Evolutionary conservation across 139 green algal genomes (phyloP), one percentile per base, ranked within the genome.

Genomic region (Chlorella ohadii): DNA sequence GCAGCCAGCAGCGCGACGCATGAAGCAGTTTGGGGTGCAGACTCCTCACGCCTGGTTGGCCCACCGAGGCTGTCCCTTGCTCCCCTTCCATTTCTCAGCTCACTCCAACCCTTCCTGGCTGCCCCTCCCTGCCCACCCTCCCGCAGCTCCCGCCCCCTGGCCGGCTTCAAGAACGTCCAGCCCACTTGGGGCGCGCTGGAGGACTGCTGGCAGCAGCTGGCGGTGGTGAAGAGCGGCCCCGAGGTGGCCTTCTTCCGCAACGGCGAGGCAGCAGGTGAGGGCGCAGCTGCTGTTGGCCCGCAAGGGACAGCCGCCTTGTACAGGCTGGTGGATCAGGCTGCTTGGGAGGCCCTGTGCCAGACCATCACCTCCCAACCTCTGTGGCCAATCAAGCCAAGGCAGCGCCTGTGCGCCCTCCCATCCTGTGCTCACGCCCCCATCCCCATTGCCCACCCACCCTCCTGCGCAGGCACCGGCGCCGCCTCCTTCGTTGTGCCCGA

Each of bases 191-290:
- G 44, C 47, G 47, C n/a, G 0, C 38, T n/a, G 38, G 5, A 36
- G 17, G 73, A 79, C 47, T 79, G 73, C 73, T 79, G 73, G 73
- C 73, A 79, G 73, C 73, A 79, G 73, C 73, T 79, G 73, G 73
- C 73, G 20, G 73, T 79, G 73, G 73, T 79, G 19, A 79, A 79
- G 51, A 20, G 0, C 17, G 51, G 73, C 73, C 31, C 51, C 51
- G 28, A 39, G 31, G n/a, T 79, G n/a, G 44, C 47, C 31, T 79
- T 64, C 28, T 79, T 63, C 73, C 55, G 64, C 47, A 65, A 79
- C 73, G 55, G 39, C 22, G 51, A 47, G 12, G 31, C 17, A 0
- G 73, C 73, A 47, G 73, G 73, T 79, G 31, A 19, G 51, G 25
- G 12, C 34, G 12, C 34, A 25, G 47, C 31, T 9, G 44, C 44